A percentile compares a stretch with the other conserved stretches of the same genome.
Conservation (phyloP, 805 yeast genomes). For the Tetrapisispora iriomotensis region DNA sequence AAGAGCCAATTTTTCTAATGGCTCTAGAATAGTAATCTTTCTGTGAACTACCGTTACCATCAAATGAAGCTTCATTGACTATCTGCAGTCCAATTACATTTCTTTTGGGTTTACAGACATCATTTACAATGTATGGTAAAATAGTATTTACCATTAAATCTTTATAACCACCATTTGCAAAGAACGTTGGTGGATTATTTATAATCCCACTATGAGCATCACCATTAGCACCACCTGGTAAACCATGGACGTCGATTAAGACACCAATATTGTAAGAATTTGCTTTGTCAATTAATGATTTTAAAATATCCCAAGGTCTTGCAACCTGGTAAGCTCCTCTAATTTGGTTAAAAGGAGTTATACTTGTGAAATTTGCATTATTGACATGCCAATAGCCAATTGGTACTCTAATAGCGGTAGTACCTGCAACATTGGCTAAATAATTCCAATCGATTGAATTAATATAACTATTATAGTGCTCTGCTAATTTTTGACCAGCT, state of each 20-base stretch:
- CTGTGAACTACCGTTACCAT: slow-evolving; percentile 43
- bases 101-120: slow-evolving; percentile 40
- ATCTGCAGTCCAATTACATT: slow-evolving; percentile 78
- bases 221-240: slow-evolving; percentile 88
- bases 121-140: slow-evolving; percentile 52
- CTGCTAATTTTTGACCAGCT: slow-evolving; percentile 43
- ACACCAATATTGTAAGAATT: slow-evolving; percentile 54
- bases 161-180: slow-evolving; percentile 33
- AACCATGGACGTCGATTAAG: slow-evolving; percentile 74
- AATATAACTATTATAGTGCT: slow-evolving; percentile 59
- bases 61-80: slow-evolving; percentile 73
- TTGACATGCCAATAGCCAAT: slow-evolving; percentile 85
- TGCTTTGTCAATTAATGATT: slow-evolving; percentile 51
- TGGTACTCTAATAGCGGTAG: slow-evolving; percentile 79
- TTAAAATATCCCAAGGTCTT: slow-evolving; percentile 49
- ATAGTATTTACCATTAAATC: slow-evolving; percentile 38
- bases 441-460: slow-evolving; percentile 71
- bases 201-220: slow-evolving; percentile 74
- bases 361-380: slow-evolving; percentile 43
- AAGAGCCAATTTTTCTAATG: slow-evolving; percentile 44
- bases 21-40: slow-evolving; percentile 58
- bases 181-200: slow-evolving; percentile 24
- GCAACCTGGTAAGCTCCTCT: slow-evolving; percentile 56
- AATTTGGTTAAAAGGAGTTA: slow-evolving; percentile 52
- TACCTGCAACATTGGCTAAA: slow-evolving; percentile 48